Percentiles rank a stretch among this genome's conserved stretches.
These are phyloP conservation scores for Sphaerulina populicola DNA, from an alignment of 2,329 filamentous ascomycete genomes.

Conservation along the genomic window DNA sequence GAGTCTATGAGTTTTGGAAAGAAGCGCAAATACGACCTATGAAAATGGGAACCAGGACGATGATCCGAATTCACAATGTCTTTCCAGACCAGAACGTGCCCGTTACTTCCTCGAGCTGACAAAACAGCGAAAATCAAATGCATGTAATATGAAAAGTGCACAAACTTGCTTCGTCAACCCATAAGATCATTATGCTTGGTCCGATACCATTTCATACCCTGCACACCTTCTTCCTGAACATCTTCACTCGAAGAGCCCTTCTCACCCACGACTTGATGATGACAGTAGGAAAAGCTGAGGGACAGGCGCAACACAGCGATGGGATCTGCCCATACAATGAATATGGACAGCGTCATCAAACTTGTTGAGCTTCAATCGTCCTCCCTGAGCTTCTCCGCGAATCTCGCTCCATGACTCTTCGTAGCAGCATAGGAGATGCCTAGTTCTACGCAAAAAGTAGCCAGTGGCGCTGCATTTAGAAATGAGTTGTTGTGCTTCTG, in stretches of 20 bases:
- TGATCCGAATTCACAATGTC: no score
- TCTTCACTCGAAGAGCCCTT: background rate
- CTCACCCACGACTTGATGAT: constrained; percentile 12
- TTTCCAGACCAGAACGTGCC: no score
- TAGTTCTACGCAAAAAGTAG: constrained; percentile 7
- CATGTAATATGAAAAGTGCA: background rate
- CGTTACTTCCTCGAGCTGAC: no score
- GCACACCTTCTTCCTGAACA: background rate
- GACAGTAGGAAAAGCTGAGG: constrained; percentile 12
- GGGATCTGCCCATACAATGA: constrained; percentile 6
- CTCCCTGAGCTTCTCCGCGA: constrained; percentile 1
- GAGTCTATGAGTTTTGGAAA: no score
- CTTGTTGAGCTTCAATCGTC: constrained; percentile 1
- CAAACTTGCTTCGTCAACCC: background rate
- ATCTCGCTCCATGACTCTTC: constrained; percentile 2
- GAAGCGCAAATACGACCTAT: no score
- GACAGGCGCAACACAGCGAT: constrained; percentile 13
- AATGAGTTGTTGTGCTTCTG: constrained; percentile 9
- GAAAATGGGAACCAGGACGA: no score
- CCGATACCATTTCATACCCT: constrained; percentile 13
- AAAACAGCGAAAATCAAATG: no score
- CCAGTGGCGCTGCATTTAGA: constrained; percentile 9
- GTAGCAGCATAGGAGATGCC: constrained; percentile 4
- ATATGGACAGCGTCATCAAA: constrained; percentile 16
- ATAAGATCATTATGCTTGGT: constrained; percentile 8